Evolutionary conservation across 805 yeast genomes (phyloP), one percentile per base, ranked within the genome.

Genomic region (Hanseniaspora guilliermondii): DNA sequence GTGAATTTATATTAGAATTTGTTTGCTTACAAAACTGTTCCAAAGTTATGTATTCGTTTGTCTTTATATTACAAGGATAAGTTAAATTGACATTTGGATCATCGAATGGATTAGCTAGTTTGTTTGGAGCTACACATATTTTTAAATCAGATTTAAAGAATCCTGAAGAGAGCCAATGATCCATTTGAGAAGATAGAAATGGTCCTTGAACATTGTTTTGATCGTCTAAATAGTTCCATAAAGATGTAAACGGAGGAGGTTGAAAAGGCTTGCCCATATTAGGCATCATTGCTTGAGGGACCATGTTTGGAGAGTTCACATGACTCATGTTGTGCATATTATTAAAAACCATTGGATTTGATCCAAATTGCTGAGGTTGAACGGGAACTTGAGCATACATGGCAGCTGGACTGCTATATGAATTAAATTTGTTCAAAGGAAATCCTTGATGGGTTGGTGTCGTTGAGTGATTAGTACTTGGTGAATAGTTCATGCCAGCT

Each of bases 171-270:
- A 77, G 78, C 96, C 96, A 87, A 49, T 73, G 79, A 60, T 84
- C 87, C 96, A 87, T 87, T 67, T 77, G 68, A 36, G 68, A 65
- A 2, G 91, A 85, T 39, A 74, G 73, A 68, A 87, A 87, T 2
- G 96, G 96, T n/a, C 96, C 96, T 66, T 86, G 95, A 54, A 79
- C 78, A 48, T 70, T 73, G 11, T 85, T 86, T 52, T 74, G 69
- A 0, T 85, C 77, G 65, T 87, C 96, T 50, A 82, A 69, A 66
- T 87, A 87, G 53, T 72, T 70, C 96, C 96, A 87, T 49, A 74
- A 72, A 55, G 83, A 74, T 39, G 62, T 59, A 49, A 58, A 33
- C 17, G 24, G 42, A 3, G 56, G 56, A 3, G 48, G 41, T 41
- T 53, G 42, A n/a, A 47, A 48, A 30, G 17, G 50, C 47, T 7